Base-by-base conservation (phyloP, 1,139 yeast genomes). In the Kodamaea sp. region DNA sequence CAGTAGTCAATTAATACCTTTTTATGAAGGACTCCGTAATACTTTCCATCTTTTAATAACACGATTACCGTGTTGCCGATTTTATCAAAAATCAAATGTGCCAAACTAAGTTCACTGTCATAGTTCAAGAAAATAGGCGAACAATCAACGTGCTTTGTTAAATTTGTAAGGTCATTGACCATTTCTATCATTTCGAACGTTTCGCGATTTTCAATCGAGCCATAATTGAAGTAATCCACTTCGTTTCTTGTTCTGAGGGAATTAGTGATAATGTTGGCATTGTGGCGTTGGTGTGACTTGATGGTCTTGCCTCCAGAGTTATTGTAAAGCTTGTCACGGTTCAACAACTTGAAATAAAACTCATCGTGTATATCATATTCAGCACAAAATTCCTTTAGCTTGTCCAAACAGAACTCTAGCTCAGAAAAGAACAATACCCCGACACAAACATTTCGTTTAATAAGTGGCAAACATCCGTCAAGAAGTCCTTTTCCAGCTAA, bases 401-500 rank as follows among this genome's bases (percentile, higher is more conserved):
- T 65, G 46, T 78, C 83, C 16, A 78, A 51, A 16, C 75, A 71
- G 41, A 67, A 65, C 42, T 78, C 82, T 38, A 78, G 59, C 38
- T 75, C 80, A 0, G 81, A 70, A 26, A 73, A 76, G 32, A 76
- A 71, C 7, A 78, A 47, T 7, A 76, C 47, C 0, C 83, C 83
- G 10, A 74, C 66, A 32, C 80, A 63, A 0, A 59, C 49, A 11
- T 50, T 44, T 22, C 61, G 46, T 31, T 55, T 59, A 13, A 68
- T 44, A n/a, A 78, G 55, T 1, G 83, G 78, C 15, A 78, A 53
- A 45, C 80, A 76, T 0, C 82, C 83, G 50, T 78, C 84, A 16
- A 75, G 53, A 33, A 76, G 63, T 2, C 70, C 66, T 15, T 61
- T 61, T 11, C 53, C 51, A 22, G 73, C 78, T 11, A 74, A 53